These are phyloP conservation scores for Ramularia collo-cygni DNA, from an alignment of 2,329 filamentous ascomycete genomes.

Conservation along the genomic window DNA sequence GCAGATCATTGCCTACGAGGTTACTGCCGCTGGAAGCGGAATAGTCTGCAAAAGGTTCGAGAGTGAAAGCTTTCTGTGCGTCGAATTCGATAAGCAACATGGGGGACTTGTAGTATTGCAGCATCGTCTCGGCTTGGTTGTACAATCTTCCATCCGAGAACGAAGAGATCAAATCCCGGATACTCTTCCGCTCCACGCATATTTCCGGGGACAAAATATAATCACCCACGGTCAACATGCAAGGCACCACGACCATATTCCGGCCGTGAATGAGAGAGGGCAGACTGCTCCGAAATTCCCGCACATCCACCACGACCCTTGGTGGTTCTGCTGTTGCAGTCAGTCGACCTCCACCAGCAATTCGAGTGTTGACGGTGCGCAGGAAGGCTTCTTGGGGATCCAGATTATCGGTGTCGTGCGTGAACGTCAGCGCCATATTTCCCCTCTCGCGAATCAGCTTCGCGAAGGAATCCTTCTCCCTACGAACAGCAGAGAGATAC, in stretches of 20 bases:
- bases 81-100: slow-evolving; percentile 98
- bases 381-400: slow-evolving; percentile 89
- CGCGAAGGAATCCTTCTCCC: slow-evolving; percentile 94
- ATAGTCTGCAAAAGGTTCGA: slow-evolving; percentile 54
- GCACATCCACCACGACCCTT: slow-evolving; percentile 87
- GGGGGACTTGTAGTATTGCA: slow-evolving; percentile 79
- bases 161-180: slow-evolving; percentile 84
- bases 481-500: slow-evolving; percentile 80
- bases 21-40: slow-evolving; percentile 57
- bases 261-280: slow-evolving; percentile 87
- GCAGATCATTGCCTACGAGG: slow-evolving; percentile 64
- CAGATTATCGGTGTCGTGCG: slow-evolving; percentile 60
- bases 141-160: slow-evolving; percentile 89
- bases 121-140: slow-evolving; percentile 89
- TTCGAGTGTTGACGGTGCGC: slow-evolving; percentile 91
- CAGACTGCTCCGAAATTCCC: slow-evolving; percentile 88
- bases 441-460: slow-evolving; percentile 90
- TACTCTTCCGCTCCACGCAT: slow-evolving; percentile 89
- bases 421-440: slow-evolving; percentile 81
- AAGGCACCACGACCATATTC: slow-evolving; percentile 81
- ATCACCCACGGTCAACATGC: slow-evolving; percentile 93
- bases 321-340: slow-evolving; percentile 79
- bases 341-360: slow-evolving; percentile 84
- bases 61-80: slow-evolving; percentile 92
- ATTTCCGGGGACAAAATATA: slow-evolving; percentile 89